These are phyloP conservation scores for Astragalus membranaceus DNA, from an alignment of 306 rosid species.

Conservation along the genomic window DNA sequence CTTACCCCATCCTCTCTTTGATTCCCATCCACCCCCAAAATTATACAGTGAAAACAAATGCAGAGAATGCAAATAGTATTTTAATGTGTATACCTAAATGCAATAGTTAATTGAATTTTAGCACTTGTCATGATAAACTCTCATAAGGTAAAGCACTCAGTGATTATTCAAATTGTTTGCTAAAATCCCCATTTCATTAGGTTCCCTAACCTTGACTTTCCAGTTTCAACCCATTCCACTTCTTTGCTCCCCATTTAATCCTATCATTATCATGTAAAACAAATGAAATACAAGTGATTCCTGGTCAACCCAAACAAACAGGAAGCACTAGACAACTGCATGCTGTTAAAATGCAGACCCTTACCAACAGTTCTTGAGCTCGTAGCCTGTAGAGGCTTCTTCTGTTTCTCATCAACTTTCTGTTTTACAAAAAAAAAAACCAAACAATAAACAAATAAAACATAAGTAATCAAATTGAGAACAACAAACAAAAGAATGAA, in stretches of 20 bases:
- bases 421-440: slow-evolving; percentile 38
- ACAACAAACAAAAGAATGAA: slow-evolving; percentile 4
- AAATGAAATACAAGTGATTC: slow-evolving; percentile 5
- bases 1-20: too few relatives aligned
- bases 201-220: neutral
- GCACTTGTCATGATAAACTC: too few relatives aligned
- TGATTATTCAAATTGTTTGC: too few relatives aligned
- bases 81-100: too few relatives aligned
- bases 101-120: too few relatives aligned
- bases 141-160: too few relatives aligned
- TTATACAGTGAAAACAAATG: too few relatives aligned
- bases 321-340: neutral
- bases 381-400: slow-evolving; percentile 24
- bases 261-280: neutral
- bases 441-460: neutral
- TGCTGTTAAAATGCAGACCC: too few relatives aligned
- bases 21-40: too few relatives aligned
- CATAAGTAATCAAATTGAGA: slow-evolving; percentile 15
- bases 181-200: too few relatives aligned
- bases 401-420: slow-evolving; percentile 35
- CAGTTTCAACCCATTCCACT: too few relatives aligned
- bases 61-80: too few relatives aligned
- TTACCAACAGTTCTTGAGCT: slow-evolving; percentile 35
- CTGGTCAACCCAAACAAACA: neutral
- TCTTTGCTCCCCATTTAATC: neutral